phyloP scores from a whole-genome alignment of 2,329 filamentous ascomycete species.

The Zymoseptoria pseudotritici region DNA sequence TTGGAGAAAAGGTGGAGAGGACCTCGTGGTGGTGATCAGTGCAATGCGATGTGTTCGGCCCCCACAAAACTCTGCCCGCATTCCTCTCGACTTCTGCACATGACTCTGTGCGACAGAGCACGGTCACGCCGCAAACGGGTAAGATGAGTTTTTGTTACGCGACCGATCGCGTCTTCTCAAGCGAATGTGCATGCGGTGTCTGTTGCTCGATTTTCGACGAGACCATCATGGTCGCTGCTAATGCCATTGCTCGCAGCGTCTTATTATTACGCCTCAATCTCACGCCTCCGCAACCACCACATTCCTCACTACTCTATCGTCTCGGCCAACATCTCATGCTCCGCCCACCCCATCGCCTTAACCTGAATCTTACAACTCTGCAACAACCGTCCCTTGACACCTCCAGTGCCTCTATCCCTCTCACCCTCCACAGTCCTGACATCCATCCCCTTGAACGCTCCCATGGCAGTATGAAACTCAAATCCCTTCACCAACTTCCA shows the following conservation, averaged over 20 bases:
- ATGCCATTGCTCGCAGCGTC: no score
- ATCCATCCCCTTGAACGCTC: conserved; percentile 58
- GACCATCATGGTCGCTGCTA: no score
- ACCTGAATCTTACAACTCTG: conserved; percentile 73
- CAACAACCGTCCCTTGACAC: conserved; percentile 58
- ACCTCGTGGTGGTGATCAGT: not conserved
- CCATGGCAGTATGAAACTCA: conserved; percentile 60
- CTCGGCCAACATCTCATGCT: conserved; percentile 22
- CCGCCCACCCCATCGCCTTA: conserved; percentile 24
- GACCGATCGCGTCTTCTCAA: no score
- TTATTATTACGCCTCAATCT: no score
- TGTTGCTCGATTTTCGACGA: no score
- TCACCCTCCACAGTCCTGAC: conserved; percentile 40
- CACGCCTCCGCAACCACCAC: no score
- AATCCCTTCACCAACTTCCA: conserved; percentile 59
- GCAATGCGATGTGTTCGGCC: no score
- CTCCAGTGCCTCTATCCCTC: conserved; percentile 22
- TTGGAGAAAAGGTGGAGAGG: not conserved
- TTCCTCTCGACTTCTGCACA: not conserved
- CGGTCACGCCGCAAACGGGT: no score
- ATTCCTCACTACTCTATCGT: not conserved
- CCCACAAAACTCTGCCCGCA: not conserved
- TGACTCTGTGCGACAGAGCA: not conserved
- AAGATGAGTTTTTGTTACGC: no score
- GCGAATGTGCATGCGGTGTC: no score